Percentiles rank a stretch among this genome's conserved stretches.
phyloP scores from a whole-genome alignment of 495 filamentous ascomycete genomes.

The Tuber borchii region DNA sequence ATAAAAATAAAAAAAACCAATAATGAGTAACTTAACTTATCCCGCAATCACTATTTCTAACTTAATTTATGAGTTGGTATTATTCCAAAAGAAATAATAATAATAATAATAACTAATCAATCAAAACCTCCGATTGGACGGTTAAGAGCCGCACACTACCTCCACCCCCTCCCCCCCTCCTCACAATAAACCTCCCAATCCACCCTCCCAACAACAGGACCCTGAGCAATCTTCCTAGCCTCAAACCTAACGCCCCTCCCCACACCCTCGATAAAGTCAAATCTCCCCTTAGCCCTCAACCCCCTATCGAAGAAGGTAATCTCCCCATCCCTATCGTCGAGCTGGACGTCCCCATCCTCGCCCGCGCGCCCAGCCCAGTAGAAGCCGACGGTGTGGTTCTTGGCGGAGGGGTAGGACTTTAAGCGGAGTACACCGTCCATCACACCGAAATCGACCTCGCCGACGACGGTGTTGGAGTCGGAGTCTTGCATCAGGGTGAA shows the following conservation, averaged over 20 bases:
- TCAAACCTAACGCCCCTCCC: slow-evolving; percentile 24
- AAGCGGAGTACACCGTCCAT: slow-evolving; percentile 26
- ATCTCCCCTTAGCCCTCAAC: slow-evolving; percentile 16
- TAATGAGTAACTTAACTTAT: no score
- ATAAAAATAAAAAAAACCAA: no score
- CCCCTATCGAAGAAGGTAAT: slow-evolving; percentile 28
- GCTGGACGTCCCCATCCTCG: slow-evolving; percentile 20
- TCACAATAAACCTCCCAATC: slow-evolving; percentile 19
- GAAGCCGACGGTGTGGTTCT: slow-evolving; percentile 24
- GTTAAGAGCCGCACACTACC: not conserved
- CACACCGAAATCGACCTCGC: slow-evolving; percentile 21
- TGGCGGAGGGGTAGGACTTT: slow-evolving; percentile 28
- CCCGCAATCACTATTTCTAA: not conserved
- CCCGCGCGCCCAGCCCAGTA: slow-evolving; percentile 18
- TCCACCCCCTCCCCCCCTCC: not conserved
- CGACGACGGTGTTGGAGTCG: slow-evolving; percentile 23
- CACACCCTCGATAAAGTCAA: slow-evolving; percentile 24
- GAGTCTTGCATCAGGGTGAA: slow-evolving; percentile 27
- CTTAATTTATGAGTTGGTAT: no score
- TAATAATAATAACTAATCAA: no score
- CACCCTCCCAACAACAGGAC: slow-evolving; percentile 24
- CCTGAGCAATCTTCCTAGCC: slow-evolving; percentile 21
- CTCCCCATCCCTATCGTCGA: slow-evolving; percentile 16
- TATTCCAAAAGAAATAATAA: no score
- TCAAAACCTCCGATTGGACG: no score